Evolutionary conservation across 352 stramenopile genomes (phyloP).

Genomic region (Phytophthora tubulina): DNA sequence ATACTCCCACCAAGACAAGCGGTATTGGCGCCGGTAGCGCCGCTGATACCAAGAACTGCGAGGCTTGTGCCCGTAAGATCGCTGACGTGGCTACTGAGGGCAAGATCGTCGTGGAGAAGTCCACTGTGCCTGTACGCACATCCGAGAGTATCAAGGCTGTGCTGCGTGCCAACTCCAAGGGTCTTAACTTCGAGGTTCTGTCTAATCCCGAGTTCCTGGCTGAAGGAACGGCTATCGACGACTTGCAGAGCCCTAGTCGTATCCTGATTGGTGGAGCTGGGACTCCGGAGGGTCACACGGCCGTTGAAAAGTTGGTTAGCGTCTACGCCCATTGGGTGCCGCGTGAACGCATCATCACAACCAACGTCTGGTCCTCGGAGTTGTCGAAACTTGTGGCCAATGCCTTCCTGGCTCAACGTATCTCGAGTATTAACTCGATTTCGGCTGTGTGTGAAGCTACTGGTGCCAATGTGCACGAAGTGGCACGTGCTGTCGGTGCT

Average conservation of each 20-base stretch:
- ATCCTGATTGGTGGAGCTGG: constrained; percentile 98
- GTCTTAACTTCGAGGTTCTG: constrained; percentile 96
- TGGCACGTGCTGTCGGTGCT: constrained; percentile 96
- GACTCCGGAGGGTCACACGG: constrained; percentile 86
- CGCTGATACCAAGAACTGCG: constrained; percentile 99
- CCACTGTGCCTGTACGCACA: constrained; percentile 98
- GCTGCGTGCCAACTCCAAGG: constrained; percentile 95
- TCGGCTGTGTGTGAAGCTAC: constrained; percentile 99
- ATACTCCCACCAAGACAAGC: constrained; percentile 98
- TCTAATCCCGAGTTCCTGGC: constrained; percentile 99
- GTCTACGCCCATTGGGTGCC: constrained; percentile 99
- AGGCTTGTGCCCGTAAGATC: constrained; percentile 98
- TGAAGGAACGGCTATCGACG: constrained; percentile 98
- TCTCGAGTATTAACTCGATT: constrained; percentile 99
- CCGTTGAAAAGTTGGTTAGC: constrained; percentile 93
- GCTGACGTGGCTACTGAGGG: constrained; percentile 92
- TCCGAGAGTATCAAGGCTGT: constrained; percentile 97
- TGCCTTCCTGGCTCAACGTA: constrained; percentile 98
- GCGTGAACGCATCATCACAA: constrained; percentile 96
- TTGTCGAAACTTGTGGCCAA: constrained; percentile 99
- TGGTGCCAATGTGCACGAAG: constrained; percentile 98
- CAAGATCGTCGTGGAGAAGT: constrained; percentile 99
- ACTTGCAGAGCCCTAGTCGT: constrained; percentile 95
- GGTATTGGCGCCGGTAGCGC: constrained; percentile 97
- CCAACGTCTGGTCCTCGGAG: constrained; percentile 99